Evolutionary conservation across 129 eudicot genomes (phyloP).

Genomic region (Ambrosia artemisiifolia): DNA sequence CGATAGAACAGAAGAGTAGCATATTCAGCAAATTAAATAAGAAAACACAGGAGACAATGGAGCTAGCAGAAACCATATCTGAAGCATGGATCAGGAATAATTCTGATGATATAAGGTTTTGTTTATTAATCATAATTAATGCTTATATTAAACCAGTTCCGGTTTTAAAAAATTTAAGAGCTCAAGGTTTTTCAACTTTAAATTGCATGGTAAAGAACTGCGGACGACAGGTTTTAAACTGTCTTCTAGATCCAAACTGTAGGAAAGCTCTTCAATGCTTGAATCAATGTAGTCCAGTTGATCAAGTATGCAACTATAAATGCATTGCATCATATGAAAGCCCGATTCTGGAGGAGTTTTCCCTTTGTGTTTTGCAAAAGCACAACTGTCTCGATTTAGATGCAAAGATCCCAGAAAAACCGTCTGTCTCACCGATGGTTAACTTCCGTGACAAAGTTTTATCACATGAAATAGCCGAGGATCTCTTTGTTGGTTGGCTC

Average conservation of each 20-base stretch:
- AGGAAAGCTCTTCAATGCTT: conserved; percentile 91
- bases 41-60: conserved; percentile 44
- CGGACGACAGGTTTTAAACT: conserved; percentile 80
- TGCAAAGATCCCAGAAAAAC: conserved; percentile 83
- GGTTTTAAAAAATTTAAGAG: conserved; percentile 62
- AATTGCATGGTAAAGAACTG: conserved; percentile 90
- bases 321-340: conserved; percentile 96
- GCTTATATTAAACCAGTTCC: conserved; percentile 85
- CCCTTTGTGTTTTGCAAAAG: conserved; percentile 87
- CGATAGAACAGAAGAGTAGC: conserved; percentile 21
- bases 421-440: conserved; percentile 64
- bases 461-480: conserved; percentile 79
- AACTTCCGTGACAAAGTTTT: conserved; percentile 45
- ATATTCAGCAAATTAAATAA: conserved; percentile 40
- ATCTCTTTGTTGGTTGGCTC: conserved; percentile 89
- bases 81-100: conserved; percentile 86
- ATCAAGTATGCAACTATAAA: conserved; percentile 88
- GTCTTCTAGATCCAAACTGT: conserved; percentile 75
- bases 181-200: conserved; percentile 78
- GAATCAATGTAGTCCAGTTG: conserved; percentile 90
- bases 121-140: conserved; percentile 68
- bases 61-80: conserved; percentile 52
- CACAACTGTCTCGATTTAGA: conserved; percentile 79
- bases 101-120: conserved; percentile 89
- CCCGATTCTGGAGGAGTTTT: conserved; percentile 71